A percentile compares a stretch with the other conserved stretches of the same genome.
phyloP scores from a whole-genome alignment of 805 yeast species.

The Yarrowia sp. region DNA sequence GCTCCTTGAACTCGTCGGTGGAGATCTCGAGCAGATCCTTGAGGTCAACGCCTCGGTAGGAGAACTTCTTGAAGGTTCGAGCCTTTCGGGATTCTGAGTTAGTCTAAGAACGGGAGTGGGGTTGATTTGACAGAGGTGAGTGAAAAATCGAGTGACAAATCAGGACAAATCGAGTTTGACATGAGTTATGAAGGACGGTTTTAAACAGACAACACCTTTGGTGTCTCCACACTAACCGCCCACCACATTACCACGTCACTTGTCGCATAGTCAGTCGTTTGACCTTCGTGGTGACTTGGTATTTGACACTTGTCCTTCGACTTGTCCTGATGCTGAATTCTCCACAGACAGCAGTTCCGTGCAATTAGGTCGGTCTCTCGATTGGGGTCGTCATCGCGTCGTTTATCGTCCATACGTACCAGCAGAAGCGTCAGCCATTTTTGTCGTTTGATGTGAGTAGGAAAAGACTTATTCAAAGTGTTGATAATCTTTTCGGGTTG shows the following conservation, averaged over 20 bases:
- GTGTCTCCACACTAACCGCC: no score
- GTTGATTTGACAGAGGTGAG: no score
- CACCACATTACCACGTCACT: no score
- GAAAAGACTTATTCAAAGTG: constrained; percentile 23
- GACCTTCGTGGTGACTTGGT: no score
- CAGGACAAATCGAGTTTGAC: no score
- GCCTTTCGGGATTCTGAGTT: constrained; percentile 51
- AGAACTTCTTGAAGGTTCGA: constrained; percentile 96
- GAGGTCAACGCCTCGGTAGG: constrained; percentile 98
- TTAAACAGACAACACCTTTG: no score
- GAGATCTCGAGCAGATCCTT: constrained; percentile 90
- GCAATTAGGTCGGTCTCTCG: no score
- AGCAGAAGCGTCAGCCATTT: constrained; percentile 40
- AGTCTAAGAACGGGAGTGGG: constrained; percentile 10
- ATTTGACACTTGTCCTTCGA: no score
- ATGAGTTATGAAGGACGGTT: no score
- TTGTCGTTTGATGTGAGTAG: constrained; percentile 31
- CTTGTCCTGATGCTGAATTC: no score
- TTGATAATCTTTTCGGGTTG: constrained; percentile 30
- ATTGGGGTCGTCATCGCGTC: neutral
- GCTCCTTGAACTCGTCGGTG: constrained; percentile 95
- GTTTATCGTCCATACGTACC: constrained; percentile 16
- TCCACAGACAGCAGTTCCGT: no score
- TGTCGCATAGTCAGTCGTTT: no score
- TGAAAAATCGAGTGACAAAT: neutral